Base-by-base conservation (phyloP, 768 basidiomycete genomes). In the Jaapia argillacea region DNA sequence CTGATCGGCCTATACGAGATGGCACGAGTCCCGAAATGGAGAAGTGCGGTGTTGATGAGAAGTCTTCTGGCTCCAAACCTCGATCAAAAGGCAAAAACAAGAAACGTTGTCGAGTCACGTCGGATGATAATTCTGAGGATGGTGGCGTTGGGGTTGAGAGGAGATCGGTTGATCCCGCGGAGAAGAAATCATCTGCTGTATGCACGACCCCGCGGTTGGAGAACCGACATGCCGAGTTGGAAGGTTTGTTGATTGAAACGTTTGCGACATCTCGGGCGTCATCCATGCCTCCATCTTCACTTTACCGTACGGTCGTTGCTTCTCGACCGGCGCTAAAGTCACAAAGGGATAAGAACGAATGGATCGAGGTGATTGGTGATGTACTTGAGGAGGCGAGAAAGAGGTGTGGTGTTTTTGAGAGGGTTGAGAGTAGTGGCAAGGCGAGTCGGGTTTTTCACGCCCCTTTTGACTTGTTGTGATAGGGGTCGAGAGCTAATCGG, bases 201-300 rank as follows among this genome's bases (percentile, higher is more conserved):
- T n/a, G n/a, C n/a, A n/a, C n/a, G n/a, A n/a, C n/a, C n/a, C n/a
- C n/a, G n/a, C n/a, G n/a, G n/a, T n/a, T n/a, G n/a, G n/a, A n/a
- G n/a, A n/a, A n/a, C n/a, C n/a, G n/a, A n/a, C 10, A 38, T 38
- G 52, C 54, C 0, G 77, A 79, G 50, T 56, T 82, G 20, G 70
- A 69, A 40, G 83, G 83, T 2, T 71, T 85, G 72, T 60, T 85
- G 1, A 73, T 85, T 49, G 81, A 85, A 63, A 70, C 71, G 27
- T 68, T 86, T 58, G 83, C 81, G 10, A 71, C 73, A n/a, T 79
- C 82, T 3, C 75, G 84, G 18, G 81, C 82, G 16, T 81, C 81
- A 1, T 77, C 77, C 16, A 62, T 84, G 48, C 68, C 81, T 16
- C 65, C 71, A 2, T 69, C 74, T 2, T 59, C 69, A 21, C 61